These are phyloP conservation scores for Trifolium dubium DNA, from an alignment of 306 rosid genomes.

Conservation along the genomic window DNA sequence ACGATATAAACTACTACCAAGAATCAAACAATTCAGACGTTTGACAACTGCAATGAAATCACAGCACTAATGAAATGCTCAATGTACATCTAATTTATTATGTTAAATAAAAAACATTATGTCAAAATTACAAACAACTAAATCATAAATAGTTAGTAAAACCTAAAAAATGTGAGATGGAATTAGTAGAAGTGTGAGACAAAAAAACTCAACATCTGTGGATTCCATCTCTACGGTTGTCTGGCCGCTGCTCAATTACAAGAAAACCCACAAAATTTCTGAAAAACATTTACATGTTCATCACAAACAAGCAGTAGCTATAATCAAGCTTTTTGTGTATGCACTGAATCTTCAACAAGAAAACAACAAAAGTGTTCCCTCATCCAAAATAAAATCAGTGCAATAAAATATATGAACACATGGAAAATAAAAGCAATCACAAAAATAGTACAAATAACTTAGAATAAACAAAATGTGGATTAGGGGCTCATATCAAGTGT, in stretches of 20 bases:
- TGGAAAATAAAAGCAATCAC: too few species aligned
- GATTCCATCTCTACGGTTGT: conserved; percentile 93
- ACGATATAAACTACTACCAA: too few species aligned
- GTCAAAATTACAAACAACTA: too few species aligned
- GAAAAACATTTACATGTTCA: conserved; percentile 18
- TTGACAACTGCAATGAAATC: too few species aligned
- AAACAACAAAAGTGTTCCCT: conserved; percentile 44
- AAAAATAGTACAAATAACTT: too few species aligned
- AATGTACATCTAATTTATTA: too few species aligned
- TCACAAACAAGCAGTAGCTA: conserved; percentile 5
- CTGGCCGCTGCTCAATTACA: conserved; percentile 77
- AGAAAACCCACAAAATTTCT: background rate
- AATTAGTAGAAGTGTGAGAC: background rate
- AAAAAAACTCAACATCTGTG: conserved; percentile 62
- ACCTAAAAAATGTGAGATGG: background rate
- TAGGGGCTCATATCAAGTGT: too few species aligned
- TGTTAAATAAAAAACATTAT: too few species aligned
- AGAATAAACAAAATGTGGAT: too few species aligned
- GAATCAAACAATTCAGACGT: too few species aligned
- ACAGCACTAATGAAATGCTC: too few species aligned
- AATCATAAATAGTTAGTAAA: too few species aligned
- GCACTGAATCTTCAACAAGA: conserved; percentile 54
- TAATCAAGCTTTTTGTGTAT: conserved; percentile 52
- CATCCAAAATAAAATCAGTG: conserved; percentile 50
- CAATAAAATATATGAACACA: conserved; percentile 1